Evolutionary conservation across 2,329 filamentous ascomycete genomes (phyloP).

Genomic region (Fusarium tricinctum): DNA sequence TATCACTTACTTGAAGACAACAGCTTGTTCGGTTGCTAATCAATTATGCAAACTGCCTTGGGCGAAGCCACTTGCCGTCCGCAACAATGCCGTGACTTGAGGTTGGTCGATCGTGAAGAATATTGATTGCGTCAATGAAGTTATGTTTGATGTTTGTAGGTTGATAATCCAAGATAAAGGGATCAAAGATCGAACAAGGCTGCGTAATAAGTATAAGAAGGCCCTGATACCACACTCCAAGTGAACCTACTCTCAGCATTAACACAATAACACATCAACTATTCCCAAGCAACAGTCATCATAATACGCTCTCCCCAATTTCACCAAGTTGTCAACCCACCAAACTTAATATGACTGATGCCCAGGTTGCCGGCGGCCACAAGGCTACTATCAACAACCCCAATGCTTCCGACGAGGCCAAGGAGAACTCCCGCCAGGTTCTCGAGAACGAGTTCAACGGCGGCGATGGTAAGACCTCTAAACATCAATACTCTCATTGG

Average conservation of each 20-base stretch:
- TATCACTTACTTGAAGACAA: slow-evolving; percentile 1
- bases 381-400: slow-evolving; percentile 71
- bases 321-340: neutral
- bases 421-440: slow-evolving; percentile 67
- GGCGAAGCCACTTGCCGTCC: slow-evolving; percentile 9
- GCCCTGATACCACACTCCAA: neutral
- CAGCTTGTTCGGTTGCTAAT: neutral
- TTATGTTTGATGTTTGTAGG: slow-evolving; percentile 1
- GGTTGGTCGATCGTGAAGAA: neutral
- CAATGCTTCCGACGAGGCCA: slow-evolving; percentile 67
- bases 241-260: neutral
- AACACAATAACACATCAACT: slow-evolving; percentile 12
- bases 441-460: slow-evolving; percentile 65
- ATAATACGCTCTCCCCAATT: slow-evolving; percentile 5
- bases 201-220: slow-evolving; percentile 36
- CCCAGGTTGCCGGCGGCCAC: slow-evolving; percentile 69
- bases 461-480: slow-evolving; percentile 52
- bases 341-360: slow-evolving; percentile 61
- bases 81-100: slow-evolving; percentile 2
- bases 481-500: rapidly evolving
- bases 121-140: slow-evolving; percentile 45
- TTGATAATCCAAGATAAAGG: neutral
- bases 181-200: slow-evolving; percentile 2
- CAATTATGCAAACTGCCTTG: slow-evolving; percentile 11
- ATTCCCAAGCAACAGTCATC: neutral